Evolutionary conservation across 1,284 basidiomycete species (phyloP).

Genomic region (Cronartium ribicola): DNA sequence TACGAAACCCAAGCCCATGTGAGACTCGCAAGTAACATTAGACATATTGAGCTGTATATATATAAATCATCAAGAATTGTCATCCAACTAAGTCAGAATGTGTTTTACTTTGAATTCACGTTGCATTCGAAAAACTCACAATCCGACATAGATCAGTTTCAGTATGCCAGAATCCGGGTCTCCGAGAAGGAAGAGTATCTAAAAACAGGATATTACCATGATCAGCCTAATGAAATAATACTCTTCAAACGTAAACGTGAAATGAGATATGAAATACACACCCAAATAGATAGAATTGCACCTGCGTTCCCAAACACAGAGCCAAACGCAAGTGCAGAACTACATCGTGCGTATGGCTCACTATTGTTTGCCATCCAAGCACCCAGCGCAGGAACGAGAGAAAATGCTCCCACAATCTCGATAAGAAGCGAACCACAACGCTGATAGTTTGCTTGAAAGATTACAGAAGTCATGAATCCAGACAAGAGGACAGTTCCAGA

Average conservation of each 20-base stretch:
- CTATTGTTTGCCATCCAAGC: conserved; percentile 35
- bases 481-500: background rate
- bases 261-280: background rate
- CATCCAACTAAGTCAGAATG: background rate
- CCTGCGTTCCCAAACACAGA: conserved; percentile 19
- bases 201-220: background rate
- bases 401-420: conserved; percentile 10
- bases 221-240: background rate
- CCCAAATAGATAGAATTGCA: conserved; percentile 20
- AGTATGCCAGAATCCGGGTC: background rate
- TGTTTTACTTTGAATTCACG: background rate
- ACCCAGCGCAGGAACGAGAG: background rate
- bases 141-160: conserved; percentile 4
- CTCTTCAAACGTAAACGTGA: background rate
- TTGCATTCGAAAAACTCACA: background rate
- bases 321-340: conserved; percentile 13
- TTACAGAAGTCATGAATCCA: background rate
- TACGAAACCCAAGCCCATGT: conserved; percentile 3
- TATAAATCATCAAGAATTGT: background rate
- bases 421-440: conserved; percentile 22
- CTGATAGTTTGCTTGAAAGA: conserved; percentile 7
- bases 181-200: background rate
- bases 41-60: background rate
- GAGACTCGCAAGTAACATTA: background rate
- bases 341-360: conserved; percentile 14